Conservation (phyloP, 75 land plant species). For the Selaginella moellendorffii region DNA sequence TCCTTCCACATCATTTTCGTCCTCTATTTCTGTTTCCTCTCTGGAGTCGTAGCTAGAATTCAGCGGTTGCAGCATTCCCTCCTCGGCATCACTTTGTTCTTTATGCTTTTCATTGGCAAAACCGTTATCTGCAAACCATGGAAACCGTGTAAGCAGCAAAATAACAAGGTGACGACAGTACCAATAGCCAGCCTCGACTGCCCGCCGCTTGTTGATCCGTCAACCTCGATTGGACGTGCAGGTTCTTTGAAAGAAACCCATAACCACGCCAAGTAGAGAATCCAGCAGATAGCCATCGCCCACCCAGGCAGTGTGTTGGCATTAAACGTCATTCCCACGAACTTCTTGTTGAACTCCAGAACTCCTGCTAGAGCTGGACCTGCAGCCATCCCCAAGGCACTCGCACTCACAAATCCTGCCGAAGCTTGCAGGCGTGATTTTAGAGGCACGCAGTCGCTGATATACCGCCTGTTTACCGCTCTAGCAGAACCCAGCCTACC, state of each 20-base stretch:
- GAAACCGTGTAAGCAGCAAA: no score
- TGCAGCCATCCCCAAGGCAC: conserved; percentile 69
- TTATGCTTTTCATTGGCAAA: conserved; percentile 11
- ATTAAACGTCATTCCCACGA: conserved; percentile 36
- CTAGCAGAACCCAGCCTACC: conserved; percentile 63
- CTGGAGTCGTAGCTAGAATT: conserved; percentile 20
- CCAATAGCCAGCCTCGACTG: no score
- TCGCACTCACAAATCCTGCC: conserved; percentile 67
- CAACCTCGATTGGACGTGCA: background rate
- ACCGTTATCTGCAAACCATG: no score
- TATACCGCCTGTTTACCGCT: conserved; percentile 63
- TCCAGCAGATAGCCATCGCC: conserved; percentile 43
- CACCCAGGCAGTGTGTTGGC: conserved; percentile 52
- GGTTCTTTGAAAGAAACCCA: conserved; percentile 49
- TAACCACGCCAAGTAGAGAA: conserved; percentile 36
- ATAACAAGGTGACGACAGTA: no score
- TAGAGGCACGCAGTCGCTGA: conserved; percentile 55
- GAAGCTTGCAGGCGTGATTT: conserved; percentile 48
- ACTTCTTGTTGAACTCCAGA: conserved; percentile 26
- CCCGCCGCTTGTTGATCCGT: background rate
- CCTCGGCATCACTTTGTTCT: conserved; percentile 22
- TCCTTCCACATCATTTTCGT: conserved; percentile 40
- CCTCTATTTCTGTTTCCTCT: conserved; percentile 20
- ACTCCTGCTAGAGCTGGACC: conserved; percentile 61
- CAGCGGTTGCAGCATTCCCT: conserved; percentile 40